Conservation (phyloP, 225 moss, liverwort and hornwort genomes). For the Pseudoscleropodium purum region DNA sequence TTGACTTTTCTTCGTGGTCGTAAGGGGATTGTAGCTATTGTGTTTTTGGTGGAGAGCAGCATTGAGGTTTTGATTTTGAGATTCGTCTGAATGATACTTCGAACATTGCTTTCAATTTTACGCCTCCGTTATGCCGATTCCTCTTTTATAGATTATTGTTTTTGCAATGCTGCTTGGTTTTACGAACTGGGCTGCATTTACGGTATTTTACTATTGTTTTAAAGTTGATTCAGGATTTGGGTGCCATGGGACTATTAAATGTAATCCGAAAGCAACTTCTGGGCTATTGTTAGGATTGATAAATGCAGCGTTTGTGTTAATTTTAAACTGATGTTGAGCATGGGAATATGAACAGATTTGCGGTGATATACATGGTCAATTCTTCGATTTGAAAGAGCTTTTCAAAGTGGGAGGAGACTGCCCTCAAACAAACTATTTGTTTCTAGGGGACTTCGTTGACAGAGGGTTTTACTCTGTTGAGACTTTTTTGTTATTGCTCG, state of each 20-base stretch:
- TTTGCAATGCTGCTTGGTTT: neutral
- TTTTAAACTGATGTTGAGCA: neutral
- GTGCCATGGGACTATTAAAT: neutral
- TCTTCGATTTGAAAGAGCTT: constrained; percentile 97
- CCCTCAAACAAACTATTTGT: constrained; percentile 98
- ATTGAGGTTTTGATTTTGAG: neutral
- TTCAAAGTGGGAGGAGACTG: constrained; percentile 99
- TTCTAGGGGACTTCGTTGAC: constrained; percentile 96
- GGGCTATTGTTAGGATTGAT: neutral
- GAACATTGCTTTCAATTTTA: neutral
- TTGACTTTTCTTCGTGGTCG: neutral
- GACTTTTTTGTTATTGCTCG: constrained; percentile 90
- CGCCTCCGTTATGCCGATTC: neutral
- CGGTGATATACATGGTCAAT: constrained; percentile 98
- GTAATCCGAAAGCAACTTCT: neutral
- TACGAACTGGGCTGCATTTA: neutral
- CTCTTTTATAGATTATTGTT: neutral
- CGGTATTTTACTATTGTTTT: neutral
- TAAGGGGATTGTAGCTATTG: neutral
- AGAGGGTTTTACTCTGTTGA: constrained; percentile 98
- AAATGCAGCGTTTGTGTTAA: neutral
- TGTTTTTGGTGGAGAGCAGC: neutral
- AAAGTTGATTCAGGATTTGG: neutral
- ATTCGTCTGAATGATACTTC: neutral
- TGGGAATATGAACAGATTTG: constrained; percentile 59